Conservation (phyloP, 331 rosid species). For the Ulmus americana region DNA sequence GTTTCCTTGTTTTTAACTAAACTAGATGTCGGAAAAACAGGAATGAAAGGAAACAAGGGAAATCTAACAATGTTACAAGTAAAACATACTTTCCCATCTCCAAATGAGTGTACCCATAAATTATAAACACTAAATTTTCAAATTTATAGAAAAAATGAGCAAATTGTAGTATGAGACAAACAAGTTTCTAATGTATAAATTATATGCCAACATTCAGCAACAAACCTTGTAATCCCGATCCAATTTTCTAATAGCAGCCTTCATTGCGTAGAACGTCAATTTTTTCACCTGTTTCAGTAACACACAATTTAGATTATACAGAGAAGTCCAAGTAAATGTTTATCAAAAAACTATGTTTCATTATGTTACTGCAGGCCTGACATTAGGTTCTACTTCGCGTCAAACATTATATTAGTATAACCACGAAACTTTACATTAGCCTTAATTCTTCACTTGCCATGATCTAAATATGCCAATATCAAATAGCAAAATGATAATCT, state of each 20-base stretch:
- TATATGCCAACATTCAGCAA: background rate
- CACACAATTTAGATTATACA: background rate
- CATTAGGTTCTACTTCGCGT: background rate
- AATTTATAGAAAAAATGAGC: too few relatives aligned
- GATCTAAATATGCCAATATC: constrained; percentile 1
- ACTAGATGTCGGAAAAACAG: too few relatives aligned
- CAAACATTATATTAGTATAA: background rate
- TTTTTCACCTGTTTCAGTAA: constrained; percentile 53
- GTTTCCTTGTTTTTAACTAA: too few relatives aligned
- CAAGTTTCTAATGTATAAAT: too few relatives aligned
- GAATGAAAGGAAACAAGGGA: too few relatives aligned
- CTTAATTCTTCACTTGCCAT: background rate
- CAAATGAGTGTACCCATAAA: too few relatives aligned
- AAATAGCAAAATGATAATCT: background rate
- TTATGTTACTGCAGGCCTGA: background rate
- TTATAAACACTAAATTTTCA: too few relatives aligned
- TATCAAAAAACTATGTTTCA: background rate
- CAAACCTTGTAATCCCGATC: constrained; percentile 20
- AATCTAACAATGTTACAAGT: too few relatives aligned
- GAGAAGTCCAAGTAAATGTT: background rate
- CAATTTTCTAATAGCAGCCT: constrained; percentile 15
- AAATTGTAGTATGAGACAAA: too few relatives aligned
- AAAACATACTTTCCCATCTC: too few relatives aligned
- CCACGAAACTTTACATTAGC: background rate
- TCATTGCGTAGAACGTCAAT: constrained; percentile 41